A percentile compares a stretch with the other conserved stretches of the same genome.
Conservation (phyloP, 2,329 filamentous ascomycete genomes). For the Pseudopithomyces maydicus region DNA sequence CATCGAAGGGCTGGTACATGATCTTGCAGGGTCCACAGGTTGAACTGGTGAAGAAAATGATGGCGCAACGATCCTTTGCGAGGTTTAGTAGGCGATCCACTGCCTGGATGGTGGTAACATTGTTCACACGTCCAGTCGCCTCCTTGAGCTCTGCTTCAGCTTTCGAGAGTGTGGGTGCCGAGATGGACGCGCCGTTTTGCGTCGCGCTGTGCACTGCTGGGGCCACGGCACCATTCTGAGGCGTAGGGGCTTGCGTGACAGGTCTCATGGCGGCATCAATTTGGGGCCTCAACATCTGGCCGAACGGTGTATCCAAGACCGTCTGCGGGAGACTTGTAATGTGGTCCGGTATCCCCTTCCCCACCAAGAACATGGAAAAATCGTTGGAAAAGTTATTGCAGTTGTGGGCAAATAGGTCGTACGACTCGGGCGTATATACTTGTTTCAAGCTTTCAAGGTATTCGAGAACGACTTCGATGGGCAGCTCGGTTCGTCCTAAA, state of each 20-base stretch:
- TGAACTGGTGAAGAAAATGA: constrained; percentile 90
- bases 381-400: constrained; percentile 99
- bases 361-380: constrained; percentile 85
- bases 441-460: constrained; percentile 83
- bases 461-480: constrained; percentile 80
- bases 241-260: constrained; percentile 63
- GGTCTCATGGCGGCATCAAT: constrained; percentile 68
- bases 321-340: constrained; percentile 85
- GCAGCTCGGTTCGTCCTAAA: constrained; percentile 78
- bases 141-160: constrained; percentile 21
- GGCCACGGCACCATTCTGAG: constrained; percentile 28
- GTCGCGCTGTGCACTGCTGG: constrained; percentile 10
- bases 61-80: constrained; percentile 71
- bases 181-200: constrained; percentile 13
- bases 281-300: constrained; percentile 83
- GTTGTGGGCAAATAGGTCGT: constrained; percentile 88
- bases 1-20: constrained; percentile 80
- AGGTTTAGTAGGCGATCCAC: constrained; percentile 65
- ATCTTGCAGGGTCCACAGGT: constrained; percentile 85
- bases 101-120: constrained; percentile 63
- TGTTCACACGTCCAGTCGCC: constrained; percentile 60
- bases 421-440: constrained; percentile 82
- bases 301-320: constrained; percentile 84
- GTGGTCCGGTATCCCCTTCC: constrained; percentile 83
- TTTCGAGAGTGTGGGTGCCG: constrained; percentile 12